Percentiles rank a stretch among this genome's conserved stretches.
phyloP scores from a whole-genome alignment of 495 filamentous ascomycete species.

The Amniculicola lignicola region DNA sequence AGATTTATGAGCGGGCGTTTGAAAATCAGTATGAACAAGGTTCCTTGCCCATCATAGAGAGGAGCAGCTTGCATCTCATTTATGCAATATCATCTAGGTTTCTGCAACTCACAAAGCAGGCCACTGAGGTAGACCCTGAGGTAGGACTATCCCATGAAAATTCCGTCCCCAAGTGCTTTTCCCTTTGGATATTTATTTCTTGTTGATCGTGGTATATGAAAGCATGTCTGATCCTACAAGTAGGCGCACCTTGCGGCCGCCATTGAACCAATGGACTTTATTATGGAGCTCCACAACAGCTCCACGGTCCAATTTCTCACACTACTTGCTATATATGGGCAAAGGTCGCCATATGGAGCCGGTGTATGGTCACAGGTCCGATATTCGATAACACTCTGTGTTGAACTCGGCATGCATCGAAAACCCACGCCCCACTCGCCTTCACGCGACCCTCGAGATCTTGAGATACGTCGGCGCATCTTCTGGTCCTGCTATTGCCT shows the following conservation, averaged over 20 bases:
- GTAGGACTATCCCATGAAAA: no score
- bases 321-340: constrained; percentile 17
- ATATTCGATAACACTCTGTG: constrained; percentile 19
- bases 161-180: no score
- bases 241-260: constrained; percentile 19
- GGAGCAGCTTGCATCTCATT: constrained; percentile 20
- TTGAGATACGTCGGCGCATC: constrained; percentile 15
- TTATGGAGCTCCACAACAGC: constrained; percentile 18
- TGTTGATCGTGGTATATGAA: neutral
- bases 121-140: constrained; percentile 14
- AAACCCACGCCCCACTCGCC: constrained; percentile 14
- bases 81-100: constrained; percentile 21
- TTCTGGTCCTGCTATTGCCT: constrained; percentile 27
- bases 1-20: constrained; percentile 10
- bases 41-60: constrained; percentile 10
- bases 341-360: constrained; percentile 20
- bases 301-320: constrained; percentile 21
- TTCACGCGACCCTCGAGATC: constrained; percentile 8
- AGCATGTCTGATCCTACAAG: neutral
- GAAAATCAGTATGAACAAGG: constrained; percentile 13
- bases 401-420: constrained; percentile 23
- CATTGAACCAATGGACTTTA: constrained; percentile 19
- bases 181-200: neutral
- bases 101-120: constrained; percentile 22
- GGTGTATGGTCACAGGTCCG: constrained; percentile 27